Base-by-base conservation (phyloP, 2,329 filamentous ascomycete genomes). In the Pyricularia pennisetigena region DNA sequence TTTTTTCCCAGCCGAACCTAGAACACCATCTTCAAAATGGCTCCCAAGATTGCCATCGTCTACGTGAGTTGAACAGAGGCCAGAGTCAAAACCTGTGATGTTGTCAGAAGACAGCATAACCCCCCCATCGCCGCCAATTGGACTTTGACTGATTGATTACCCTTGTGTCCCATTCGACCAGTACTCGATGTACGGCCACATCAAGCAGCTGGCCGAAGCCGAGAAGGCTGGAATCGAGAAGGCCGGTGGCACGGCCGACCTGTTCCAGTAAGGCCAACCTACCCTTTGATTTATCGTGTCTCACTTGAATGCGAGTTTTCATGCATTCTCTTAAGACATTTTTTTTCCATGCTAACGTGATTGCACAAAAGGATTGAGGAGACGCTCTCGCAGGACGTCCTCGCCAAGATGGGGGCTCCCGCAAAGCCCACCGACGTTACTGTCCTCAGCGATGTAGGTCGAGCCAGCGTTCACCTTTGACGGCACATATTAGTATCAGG, bases 101-200 rank as follows among this genome's bases (percentile, higher is more conserved):
- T 24, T 8, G 62, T 2, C 16, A 26, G 23, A 4, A 26, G n/a
- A 4, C 57, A 16, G 59, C 24, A 9, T 62, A 7, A n/a, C n/a
- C 14, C 3, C 57, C 16, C 26, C 1, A 28, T 6, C 32, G 24
- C 12, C 32, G 24, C 16, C 59, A 28, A 28, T 16, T 29, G 59
- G 23, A 49, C 23, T 16, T 26, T 32, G 32, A 16, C 64, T 35
- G 65, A 23, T 6, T 35, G 65, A 23, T 6, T 29, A 5, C 12
- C 23, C 24, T 12, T 14, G 28, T 41, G 2, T 61, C 35, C 2
- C 16, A 41, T 49, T 61, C 63, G 57, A 61, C 1, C 57, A 95
- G 92, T 97, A 97, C 83, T 96, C 93, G 73, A 91, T 93, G 87
- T 97, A 95, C 82, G 94, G 95, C 81, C 94, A 97, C 82, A 90